These are phyloP conservation scores for Penicillium thymicola DNA, from an alignment of 2,329 filamentous ascomycete species.

Conservation along the genomic window DNA sequence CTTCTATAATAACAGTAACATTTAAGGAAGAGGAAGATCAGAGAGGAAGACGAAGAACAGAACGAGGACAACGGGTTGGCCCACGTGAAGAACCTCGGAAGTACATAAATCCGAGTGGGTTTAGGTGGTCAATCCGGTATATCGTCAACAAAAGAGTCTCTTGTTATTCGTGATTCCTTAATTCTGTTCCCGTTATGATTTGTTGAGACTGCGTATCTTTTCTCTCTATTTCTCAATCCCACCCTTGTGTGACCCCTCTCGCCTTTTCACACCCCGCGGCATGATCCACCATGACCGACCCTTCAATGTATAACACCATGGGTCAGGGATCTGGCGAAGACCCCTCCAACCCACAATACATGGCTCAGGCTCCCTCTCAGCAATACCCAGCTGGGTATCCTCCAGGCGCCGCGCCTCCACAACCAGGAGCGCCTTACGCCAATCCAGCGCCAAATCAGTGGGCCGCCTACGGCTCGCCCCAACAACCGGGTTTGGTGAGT, in stretches of 20 bases:
- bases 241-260: not conserved
- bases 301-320: conserved; percentile 40
- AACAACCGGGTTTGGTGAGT: conserved; percentile 25
- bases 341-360: conserved; percentile 53
- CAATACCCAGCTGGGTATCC: conserved; percentile 44
- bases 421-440: conserved; percentile 37
- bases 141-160: conserved; percentile 23
- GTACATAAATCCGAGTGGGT: conserved; percentile 29
- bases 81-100: conserved; percentile 26
- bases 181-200: not conserved
- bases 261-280: conserved; percentile 16
- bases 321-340: conserved; percentile 45
- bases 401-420: conserved; percentile 39
- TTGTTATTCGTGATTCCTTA: not conserved
- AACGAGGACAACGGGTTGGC: not conserved
- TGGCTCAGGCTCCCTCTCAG: conserved; percentile 47
- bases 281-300: conserved; percentile 43
- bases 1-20: not conserved
- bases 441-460: conserved; percentile 33
- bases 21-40: not conserved
- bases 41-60: not conserved
- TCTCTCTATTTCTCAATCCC: conserved; percentile 4
- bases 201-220: conserved; percentile 6
- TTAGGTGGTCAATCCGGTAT: conserved; percentile 37
- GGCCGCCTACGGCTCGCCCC: conserved; percentile 29